These are phyloP conservation scores for Plasmopara muralis DNA, from an alignment of 352 stramenopile species.

Conservation along the genomic window DNA sequence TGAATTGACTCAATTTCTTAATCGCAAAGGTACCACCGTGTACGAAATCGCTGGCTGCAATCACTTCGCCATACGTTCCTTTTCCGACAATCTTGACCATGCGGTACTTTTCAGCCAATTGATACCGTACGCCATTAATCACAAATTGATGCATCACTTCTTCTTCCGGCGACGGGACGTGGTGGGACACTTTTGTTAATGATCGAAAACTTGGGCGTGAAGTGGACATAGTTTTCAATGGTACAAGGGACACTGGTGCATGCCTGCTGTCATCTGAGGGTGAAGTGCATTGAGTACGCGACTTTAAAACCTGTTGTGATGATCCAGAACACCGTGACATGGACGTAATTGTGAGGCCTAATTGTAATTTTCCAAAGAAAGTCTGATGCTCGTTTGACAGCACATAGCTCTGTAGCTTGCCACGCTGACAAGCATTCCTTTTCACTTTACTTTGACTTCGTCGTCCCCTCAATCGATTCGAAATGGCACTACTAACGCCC, in stretches of 20 bases:
- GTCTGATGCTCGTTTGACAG: constrained; percentile 78
- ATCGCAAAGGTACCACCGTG: constrained; percentile 82
- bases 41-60: constrained; percentile 82
- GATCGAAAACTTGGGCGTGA: constrained; percentile 32
- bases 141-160: constrained; percentile 87
- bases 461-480: constrained; percentile 22
- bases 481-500: constrained; percentile 5
- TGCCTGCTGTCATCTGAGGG: too few relatives aligned
- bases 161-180: constrained; percentile 21
- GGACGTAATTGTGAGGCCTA: constrained; percentile 59
- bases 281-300: constrained; percentile 22
- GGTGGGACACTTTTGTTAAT: constrained; percentile 28
- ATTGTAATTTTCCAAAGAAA: constrained; percentile 75
- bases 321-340: constrained; percentile 48
- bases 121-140: constrained; percentile 83
- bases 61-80: constrained; percentile 87
- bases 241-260: too few relatives aligned
- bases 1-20: constrained; percentile 84
- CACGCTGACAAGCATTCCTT: constrained; percentile 15
- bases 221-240: too few relatives aligned
- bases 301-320: constrained; percentile 20
- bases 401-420: constrained; percentile 60
- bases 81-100: constrained; percentile 88
- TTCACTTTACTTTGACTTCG: constrained; percentile 18
- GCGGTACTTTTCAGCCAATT: constrained; percentile 80